phyloP scores from a whole-genome alignment of 2,329 filamentous ascomycete genomes.

The Colletotrichum eleusines region DNA sequence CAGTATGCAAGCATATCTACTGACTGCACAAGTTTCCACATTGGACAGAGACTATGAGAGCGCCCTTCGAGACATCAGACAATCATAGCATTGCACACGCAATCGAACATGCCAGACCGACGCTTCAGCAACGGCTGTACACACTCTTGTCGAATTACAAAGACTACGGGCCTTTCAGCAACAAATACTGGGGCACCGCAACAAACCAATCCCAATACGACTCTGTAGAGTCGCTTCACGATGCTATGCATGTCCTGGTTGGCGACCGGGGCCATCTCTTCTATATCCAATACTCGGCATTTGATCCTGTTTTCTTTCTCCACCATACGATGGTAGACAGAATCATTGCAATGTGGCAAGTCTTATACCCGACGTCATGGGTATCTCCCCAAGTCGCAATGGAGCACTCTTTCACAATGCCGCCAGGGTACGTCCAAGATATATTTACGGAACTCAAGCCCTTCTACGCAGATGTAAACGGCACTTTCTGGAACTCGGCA shows the following conservation, averaged over 20 bases:
- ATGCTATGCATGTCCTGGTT: conserved; percentile 70
- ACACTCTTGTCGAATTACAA: conserved; percentile 76
- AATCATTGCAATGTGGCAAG: conserved; percentile 82
- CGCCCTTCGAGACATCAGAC: conserved; percentile 58
- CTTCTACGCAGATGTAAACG: conserved; percentile 70
- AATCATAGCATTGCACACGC: conserved; percentile 67
- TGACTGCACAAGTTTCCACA: conserved; percentile 61
- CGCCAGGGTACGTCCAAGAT: conserved; percentile 65
- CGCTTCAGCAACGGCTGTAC: conserved; percentile 73
- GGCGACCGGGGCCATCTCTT: conserved; percentile 76
- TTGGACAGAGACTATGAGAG: conserved; percentile 65
- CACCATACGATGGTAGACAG: conserved; percentile 84
- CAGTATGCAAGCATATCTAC: neutral
- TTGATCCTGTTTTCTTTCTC: conserved; percentile 84
- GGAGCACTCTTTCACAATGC: conserved; percentile 72
- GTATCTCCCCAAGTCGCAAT: conserved; percentile 67
- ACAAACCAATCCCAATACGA: conserved; percentile 65
- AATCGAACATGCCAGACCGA: conserved; percentile 61
- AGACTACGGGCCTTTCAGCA: conserved; percentile 77
- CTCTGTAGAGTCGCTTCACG: conserved; percentile 74
- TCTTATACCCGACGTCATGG: conserved; percentile 76
- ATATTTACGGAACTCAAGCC: conserved; percentile 72
- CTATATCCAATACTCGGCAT: conserved; percentile 78
- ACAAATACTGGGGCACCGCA: conserved; percentile 70
- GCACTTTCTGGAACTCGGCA: conserved; percentile 77